Percentiles rank a stretch among this genome's conserved stretches.
phyloP scores from a whole-genome alignment of 768 basidiomycete species.

The Botryobasidium botryosum region DNA sequence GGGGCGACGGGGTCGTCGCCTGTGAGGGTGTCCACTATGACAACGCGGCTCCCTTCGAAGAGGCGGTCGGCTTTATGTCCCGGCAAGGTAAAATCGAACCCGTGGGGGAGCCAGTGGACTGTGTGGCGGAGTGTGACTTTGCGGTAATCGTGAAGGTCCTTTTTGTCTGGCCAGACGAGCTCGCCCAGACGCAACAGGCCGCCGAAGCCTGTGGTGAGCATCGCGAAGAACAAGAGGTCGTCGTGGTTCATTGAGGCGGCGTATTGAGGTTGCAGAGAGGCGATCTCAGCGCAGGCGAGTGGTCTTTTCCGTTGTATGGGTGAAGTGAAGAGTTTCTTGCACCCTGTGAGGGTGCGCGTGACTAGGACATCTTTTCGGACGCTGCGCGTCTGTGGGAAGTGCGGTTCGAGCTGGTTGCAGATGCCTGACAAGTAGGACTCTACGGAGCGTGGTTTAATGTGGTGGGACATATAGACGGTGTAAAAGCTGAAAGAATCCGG shows the following conservation, averaged over 20 bases:
- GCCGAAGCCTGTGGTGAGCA: slow-evolving; percentile 15
- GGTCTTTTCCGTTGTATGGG: not conserved
- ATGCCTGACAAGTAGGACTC: slow-evolving; percentile 7
- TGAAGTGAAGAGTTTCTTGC: slow-evolving; percentile 7
- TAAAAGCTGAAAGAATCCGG: slow-evolving; percentile 9
- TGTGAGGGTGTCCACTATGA: slow-evolving; percentile 4
- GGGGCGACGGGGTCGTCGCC: not conserved
- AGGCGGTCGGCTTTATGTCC: slow-evolving; percentile 14
- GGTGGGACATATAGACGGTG: slow-evolving; percentile 4
- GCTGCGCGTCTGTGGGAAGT: not conserved
- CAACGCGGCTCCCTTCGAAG: slow-evolving; percentile 13
- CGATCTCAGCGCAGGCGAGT: not conserved
- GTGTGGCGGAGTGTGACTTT: slow-evolving; percentile 8
- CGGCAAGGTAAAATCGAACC: slow-evolving; percentile 10
- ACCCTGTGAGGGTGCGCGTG: slow-evolving; percentile 4
- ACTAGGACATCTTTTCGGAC: not conserved
- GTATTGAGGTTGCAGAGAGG: not conserved
- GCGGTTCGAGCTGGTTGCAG: slow-evolving; percentile 5
- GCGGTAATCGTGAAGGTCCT: not conserved
- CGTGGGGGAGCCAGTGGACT: not conserved
- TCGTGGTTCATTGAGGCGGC: slow-evolving; percentile 6
- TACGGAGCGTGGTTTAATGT: slow-evolving; percentile 6
- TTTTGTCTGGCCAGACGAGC: slow-evolving; percentile 15
- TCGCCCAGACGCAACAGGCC: slow-evolving; percentile 19
- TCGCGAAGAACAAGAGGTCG: slow-evolving; percentile 18